Conservation (phyloP, 495 filamentous ascomycete genomes). For the Trichodelitschia bisporula region DNA sequence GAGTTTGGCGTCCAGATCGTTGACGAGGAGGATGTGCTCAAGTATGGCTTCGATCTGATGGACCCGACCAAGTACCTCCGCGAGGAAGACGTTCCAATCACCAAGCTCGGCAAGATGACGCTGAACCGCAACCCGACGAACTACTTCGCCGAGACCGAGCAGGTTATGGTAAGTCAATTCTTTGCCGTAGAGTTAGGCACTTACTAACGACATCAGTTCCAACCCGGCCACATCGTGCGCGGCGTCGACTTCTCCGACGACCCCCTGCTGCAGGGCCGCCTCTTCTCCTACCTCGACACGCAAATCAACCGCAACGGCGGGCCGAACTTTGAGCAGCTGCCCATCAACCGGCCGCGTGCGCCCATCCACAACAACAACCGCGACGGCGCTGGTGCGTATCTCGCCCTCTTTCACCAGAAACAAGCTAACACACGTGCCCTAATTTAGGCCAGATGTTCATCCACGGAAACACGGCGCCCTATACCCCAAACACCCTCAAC, state of each 20-base stretch:
- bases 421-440: slow-evolving; percentile 1
- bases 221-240: slow-evolving; percentile 44
- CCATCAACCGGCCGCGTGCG: slow-evolving; percentile 32
- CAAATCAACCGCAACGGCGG: slow-evolving; percentile 47
- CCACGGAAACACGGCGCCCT: slow-evolving; percentile 15
- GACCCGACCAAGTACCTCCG: slow-evolving; percentile 60
- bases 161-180: slow-evolving; percentile 31
- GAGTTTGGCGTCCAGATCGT: slow-evolving; percentile 46
- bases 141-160: slow-evolving; percentile 48
- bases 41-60: slow-evolving; percentile 50
- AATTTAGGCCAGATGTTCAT: slow-evolving; percentile 10
- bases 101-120: slow-evolving; percentile 38
- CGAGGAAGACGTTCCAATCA: slow-evolving; percentile 41
- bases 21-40: slow-evolving; percentile 41
- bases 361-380: slow-evolving; percentile 11
- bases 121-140: slow-evolving; percentile 41
- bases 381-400: slow-evolving; percentile 8
- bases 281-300: slow-evolving; percentile 58
- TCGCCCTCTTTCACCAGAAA: not conserved
- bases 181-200: not conserved
- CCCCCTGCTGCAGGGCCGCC: slow-evolving; percentile 46
- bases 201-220: slow-evolving; percentile 20
- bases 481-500: slow-evolving; percentile 46
- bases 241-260: slow-evolving; percentile 41
- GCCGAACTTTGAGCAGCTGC: slow-evolving; percentile 52